Evolutionary conservation across 2,329 filamentous ascomycete species (phyloP), one percentile per base, ranked within the genome.

Genomic region (Colletotrichum tanaceti): DNA sequence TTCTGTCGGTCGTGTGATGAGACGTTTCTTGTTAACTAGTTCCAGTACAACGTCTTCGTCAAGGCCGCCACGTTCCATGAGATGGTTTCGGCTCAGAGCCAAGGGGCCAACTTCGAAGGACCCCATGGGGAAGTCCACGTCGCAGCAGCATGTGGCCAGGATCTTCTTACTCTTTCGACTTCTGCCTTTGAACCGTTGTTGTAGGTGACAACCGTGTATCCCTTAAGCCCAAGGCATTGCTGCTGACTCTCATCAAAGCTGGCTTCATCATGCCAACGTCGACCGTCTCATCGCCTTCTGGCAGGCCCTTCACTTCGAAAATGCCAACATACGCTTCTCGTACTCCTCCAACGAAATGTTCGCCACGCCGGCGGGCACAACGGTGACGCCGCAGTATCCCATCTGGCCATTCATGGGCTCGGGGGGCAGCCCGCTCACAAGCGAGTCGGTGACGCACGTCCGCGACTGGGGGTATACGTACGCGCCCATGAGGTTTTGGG

Each of bases 241-340:
- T 10, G 53, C 63, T 71, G 9, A 70, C 46, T 43, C 24, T 7
- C 41, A 11, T 32, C 32, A 64, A 35, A 84, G 82, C 70, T 82
- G 83, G 80, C 79, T 86, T 10, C 84, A 86, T 68, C 84, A 85
- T 78, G 77, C 83, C 73, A 88, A 91, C 72, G 83, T 91, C 62
- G 89, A 91, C 73, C 85, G 89, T 47, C 80, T 91, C 44, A 90
- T 89, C 78, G 84, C 87, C n/a, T 82, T 85, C 72, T 87, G 81
- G 81, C 79, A 85, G 73, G 79, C 79, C 35, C 80, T 86, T 43
- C 74, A 83, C 65, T 81, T 80, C 24, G 68, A 73, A 53, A 71
- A 78, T 68, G 70, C 73, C 61, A 74, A 80, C 38, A 81, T 83
- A 73, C 72, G 65, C 39, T 71, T 70, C 54, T 75, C 79, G 6